A percentile compares a stretch with the other conserved stretches of the same genome.
These are phyloP conservation scores for Entophlyctis luteolus DNA, from an alignment of 192 early-diverging fungal species.

Conservation along the genomic window DNA sequence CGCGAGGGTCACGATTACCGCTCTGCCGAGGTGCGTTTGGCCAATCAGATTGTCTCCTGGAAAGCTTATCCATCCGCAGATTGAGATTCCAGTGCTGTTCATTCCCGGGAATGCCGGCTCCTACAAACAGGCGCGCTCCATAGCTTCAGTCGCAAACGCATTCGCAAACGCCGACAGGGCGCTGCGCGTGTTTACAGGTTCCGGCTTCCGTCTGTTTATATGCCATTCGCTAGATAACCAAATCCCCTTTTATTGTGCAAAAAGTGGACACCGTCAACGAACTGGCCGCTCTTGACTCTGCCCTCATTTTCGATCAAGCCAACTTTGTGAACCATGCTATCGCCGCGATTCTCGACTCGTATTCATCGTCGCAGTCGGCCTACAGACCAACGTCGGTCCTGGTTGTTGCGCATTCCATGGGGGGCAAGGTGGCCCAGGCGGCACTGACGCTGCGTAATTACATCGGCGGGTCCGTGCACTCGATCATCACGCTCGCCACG, in stretches of 20 bases:
- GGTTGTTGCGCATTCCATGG: conserved; percentile 94
- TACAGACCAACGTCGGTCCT: conserved; percentile 63
- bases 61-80: conserved; percentile 31
- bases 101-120: conserved; percentile 95
- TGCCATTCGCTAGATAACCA: neutral
- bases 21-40: conserved; percentile 27
- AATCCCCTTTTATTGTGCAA: too few relatives aligned
- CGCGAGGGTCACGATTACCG: neutral
- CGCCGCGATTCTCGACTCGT: conserved; percentile 35
- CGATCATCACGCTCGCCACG: conserved; percentile 85
- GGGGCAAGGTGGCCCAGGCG: conserved; percentile 90
- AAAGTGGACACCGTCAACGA: conserved; percentile 87
- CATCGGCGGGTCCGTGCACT: conserved; percentile 64
- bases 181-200: neutral
- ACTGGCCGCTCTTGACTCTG: conserved; percentile 82
- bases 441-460: conserved; percentile 72
- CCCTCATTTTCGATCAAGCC: conserved; percentile 79
- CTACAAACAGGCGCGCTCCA: conserved; percentile 85
- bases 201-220: neutral
- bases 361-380: neutral
- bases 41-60: neutral
- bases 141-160: conserved; percentile 63
- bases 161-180: neutral
- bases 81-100: conserved; percentile 85
- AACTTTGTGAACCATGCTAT: conserved; percentile 55